These are phyloP conservation scores for Syzygium oleosum DNA, from an alignment of 345 rosid species.

Conservation along the genomic window DNA sequence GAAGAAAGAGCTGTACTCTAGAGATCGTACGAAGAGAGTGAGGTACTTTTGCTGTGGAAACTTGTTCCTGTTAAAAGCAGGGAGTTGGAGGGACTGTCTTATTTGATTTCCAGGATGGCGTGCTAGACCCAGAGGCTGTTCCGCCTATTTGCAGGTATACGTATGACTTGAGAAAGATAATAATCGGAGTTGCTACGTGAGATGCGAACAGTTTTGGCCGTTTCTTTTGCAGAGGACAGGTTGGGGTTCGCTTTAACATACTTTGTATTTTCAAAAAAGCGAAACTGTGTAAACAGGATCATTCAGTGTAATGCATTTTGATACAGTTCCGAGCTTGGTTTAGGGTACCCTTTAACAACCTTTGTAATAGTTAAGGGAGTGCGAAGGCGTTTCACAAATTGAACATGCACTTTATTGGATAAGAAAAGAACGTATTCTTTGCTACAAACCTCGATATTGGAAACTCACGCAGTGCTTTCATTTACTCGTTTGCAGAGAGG, in stretches of 20 bases:
- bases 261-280: not conserved
- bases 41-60: constrained; percentile 15
- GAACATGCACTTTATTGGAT: not conserved
- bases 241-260: not conserved
- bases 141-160: not conserved
- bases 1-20: constrained; percentile 36
- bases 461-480: not conserved
- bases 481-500: constrained; percentile 15
- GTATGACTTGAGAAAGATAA: not conserved
- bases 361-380: not conserved
- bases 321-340: not conserved
- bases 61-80: not conserved
- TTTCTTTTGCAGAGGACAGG: not conserved
- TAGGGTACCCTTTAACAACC: not conserved
- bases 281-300: not conserved
- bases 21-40: constrained; percentile 14
- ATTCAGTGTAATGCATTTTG: not conserved
- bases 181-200: not conserved
- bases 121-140: not conserved
- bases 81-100: not conserved
- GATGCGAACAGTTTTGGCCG: not conserved
- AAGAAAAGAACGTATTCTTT: not conserved
- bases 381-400: not conserved
- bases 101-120: not conserved
- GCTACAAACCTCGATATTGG: not conserved